Base-by-base conservation (phyloP, 768 basidiomycete species). In the Psilocybe tampanensis region DNA sequence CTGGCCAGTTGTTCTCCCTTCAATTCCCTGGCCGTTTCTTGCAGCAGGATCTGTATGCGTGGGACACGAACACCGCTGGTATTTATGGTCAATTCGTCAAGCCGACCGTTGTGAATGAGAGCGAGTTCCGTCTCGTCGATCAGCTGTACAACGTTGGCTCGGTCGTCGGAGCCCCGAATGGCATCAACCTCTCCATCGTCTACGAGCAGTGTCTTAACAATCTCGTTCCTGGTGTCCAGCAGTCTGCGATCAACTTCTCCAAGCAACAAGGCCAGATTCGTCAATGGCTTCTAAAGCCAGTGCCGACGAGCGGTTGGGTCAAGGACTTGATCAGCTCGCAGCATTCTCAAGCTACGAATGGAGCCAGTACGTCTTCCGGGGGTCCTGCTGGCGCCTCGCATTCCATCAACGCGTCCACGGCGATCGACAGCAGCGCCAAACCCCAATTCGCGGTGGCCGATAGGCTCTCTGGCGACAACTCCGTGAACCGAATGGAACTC, bases 21-120 rank as follows among this genome's bases (percentile, higher is more conserved):
- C 69, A 70, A 47, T 68, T 70, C 44, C 69, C 69, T 17, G 67
- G 68, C 19, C 63, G 68, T 1, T 70, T 58, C 44, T 52, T 70
- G 39, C 60, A 64, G 19, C 52, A 55, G 33, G 55, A 57, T 19
- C 58, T 56, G 29, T 70, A 66, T 43, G 69, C 68, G 12, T 70
- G 67, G 66, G 64, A 68, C 41, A 65, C 65, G 12, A 54, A 51
- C 8, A 44, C 19, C 12, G 67, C 67, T 5, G 68, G 68, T 0
- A 60, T 66, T 19, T 70, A 70, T 56, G 67, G 67, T 12, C 67
- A 65, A 43, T 68, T 70, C 55, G 48, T 66, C 50, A 70, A 70
- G 54, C 68, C 68, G 2, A 64, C 63, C 1, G 66, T 58, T 0
- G 68, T 70, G 34, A 70, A 68, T 53, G 67, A 70, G 53, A 59